These are phyloP conservation scores for Chaetoceros muelleri DNA, from an alignment of 108 stramenopile species.

Conservation along the genomic window DNA sequence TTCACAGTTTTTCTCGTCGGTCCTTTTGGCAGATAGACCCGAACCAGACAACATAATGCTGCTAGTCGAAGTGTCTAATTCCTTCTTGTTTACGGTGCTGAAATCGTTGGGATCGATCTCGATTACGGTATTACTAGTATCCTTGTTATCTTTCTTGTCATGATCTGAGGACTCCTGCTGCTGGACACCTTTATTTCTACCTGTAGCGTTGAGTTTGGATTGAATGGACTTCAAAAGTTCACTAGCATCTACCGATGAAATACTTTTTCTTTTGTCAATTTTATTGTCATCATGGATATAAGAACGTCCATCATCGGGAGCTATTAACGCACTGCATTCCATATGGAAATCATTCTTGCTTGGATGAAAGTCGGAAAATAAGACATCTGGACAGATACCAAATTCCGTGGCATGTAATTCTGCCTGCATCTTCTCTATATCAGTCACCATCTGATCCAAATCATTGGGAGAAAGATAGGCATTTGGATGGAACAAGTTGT, in stretches of 20 bases:
- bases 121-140: neutral
- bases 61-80: neutral
- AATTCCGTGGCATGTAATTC: conserved; percentile 83
- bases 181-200: neutral
- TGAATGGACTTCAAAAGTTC: too few species aligned
- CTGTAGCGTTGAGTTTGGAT: neutral
- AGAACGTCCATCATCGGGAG: conserved; percentile 37
- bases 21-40: neutral
- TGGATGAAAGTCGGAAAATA: conserved; percentile 60
- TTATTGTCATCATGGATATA: conserved; percentile 6
- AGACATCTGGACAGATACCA: conserved; percentile 66
- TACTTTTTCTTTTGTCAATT: too few species aligned
- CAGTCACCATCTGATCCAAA: conserved; percentile 42
- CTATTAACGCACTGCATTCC: conserved; percentile 26
- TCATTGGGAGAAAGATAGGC: conserved; percentile 77
- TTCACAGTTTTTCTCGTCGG: neutral
- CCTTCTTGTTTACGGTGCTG: too few species aligned
- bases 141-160: neutral
- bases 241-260: too few species aligned
- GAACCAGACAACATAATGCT: neutral
- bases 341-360: conserved; percentile 9
- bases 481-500: conserved; percentile 85
- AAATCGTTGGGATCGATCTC: neutral
- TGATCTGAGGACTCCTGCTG: neutral
- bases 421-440: conserved; percentile 70